Conservation (phyloP, 2,329 filamentous ascomycete species). For the Nannizziopsis arthrosporioides region DNA sequence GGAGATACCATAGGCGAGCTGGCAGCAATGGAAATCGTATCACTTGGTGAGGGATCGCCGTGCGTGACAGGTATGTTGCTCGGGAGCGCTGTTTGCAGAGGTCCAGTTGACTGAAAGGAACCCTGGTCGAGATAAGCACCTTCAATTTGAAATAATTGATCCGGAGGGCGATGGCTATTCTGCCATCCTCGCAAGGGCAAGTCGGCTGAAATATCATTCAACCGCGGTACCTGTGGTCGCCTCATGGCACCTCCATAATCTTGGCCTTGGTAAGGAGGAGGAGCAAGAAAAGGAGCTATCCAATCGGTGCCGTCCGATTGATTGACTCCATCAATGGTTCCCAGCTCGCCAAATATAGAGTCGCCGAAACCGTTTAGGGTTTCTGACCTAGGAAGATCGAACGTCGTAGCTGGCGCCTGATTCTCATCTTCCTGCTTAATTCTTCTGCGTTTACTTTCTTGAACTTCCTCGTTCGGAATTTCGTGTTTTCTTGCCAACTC, state of each 20-base stretch:
- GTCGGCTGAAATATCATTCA: neutral
- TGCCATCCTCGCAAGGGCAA: neutral
- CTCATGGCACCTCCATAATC: neutral
- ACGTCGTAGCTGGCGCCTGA: neutral
- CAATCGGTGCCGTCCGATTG: neutral
- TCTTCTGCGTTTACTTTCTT: slow-evolving; percentile 4
- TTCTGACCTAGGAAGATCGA: neutral
- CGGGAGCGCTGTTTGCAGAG: neutral
- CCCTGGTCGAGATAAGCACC: neutral
- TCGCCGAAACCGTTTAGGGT: neutral
- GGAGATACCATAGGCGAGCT: neutral
- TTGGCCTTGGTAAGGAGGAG: neutral
- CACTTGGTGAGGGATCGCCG: neutral
- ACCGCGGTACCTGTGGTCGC: neutral
- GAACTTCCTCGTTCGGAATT: neutral
- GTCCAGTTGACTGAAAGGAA: neutral
- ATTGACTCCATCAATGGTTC: neutral
- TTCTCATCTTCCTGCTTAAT: neutral
- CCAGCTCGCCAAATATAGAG: neutral
- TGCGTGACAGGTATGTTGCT: neutral
- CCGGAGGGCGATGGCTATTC: neutral
- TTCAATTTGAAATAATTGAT: neutral
- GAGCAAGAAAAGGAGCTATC: neutral
- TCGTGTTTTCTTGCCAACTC: slow-evolving; percentile 1
- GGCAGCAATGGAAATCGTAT: slow-evolving; percentile 1